Conservation (phyloP, 1,139 yeast species). For the Candida neerlandica region DNA sequence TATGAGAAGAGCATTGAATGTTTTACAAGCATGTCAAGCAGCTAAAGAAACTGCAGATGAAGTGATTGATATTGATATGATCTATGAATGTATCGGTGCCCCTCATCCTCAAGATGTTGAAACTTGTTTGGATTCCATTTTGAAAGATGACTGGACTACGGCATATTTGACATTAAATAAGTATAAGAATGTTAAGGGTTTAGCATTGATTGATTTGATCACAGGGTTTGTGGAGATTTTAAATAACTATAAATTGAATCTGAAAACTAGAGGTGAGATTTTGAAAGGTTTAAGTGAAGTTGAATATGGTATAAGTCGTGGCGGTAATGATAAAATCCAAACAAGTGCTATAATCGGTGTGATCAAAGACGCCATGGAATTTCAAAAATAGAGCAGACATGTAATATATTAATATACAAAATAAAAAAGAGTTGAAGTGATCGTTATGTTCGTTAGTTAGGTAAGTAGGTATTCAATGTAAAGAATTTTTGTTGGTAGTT, state of each 20-base stretch:
- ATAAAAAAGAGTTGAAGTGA: too few species aligned
- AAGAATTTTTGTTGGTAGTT: neutral
- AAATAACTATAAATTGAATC: slow-evolving; percentile 64
- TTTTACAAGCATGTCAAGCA: slow-evolving; percentile 90
- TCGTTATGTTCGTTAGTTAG: too few species aligned
- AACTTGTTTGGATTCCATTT: slow-evolving; percentile 69
- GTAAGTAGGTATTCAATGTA: too few species aligned
- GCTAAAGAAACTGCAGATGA: slow-evolving; percentile 50
- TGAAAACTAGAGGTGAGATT: slow-evolving; percentile 61
- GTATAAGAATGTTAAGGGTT: slow-evolving; percentile 72
- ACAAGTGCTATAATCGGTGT: slow-evolving; percentile 90
- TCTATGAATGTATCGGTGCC: slow-evolving; percentile 94
- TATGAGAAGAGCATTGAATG: slow-evolving; percentile 94
- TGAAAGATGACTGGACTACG: slow-evolving; percentile 88
- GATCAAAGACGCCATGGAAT: slow-evolving; percentile 62
- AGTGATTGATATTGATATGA: slow-evolving; percentile 66
- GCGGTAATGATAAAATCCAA: slow-evolving; percentile 91
- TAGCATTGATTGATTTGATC: slow-evolving; percentile 85
- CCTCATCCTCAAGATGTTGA: slow-evolving; percentile 89
- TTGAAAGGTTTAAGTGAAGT: slow-evolving; percentile 77
- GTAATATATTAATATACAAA: neutral
- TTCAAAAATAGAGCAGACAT: slow-evolving; percentile 16
- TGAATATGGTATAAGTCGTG: slow-evolving; percentile 87
- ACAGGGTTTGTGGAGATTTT: slow-evolving; percentile 74
- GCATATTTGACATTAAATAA: slow-evolving; percentile 65